Base-by-base conservation (phyloP, 148 eudicot species). In the Gaultheria prostrata region DNA sequence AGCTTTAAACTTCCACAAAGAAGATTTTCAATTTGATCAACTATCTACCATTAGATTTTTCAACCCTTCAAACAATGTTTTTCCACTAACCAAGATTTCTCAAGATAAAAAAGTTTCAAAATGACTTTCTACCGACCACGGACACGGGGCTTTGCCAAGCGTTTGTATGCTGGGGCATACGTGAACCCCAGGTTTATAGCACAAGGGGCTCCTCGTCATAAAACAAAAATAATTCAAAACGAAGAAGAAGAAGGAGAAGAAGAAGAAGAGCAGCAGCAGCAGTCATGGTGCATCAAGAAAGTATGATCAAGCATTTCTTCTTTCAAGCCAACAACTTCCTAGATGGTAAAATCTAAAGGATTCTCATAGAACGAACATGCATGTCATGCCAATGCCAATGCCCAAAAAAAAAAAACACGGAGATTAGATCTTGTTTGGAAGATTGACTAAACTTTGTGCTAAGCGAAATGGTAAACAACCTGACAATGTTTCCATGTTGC, bases 401-500 rank as follows among this genome's bases (percentile, higher is more conserved):
- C 35, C 18, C 43, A 71, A 17, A 33, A 71, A 32, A 71, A 71
- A 35, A 33, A 8, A 2, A 48, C 76, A 71, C 12, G 6, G 24
- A 20, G 14, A 8, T 81, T 17, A 12, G 8, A 67, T 48, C 83
- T 70, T 81, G 13, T 14, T 63, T 15, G 7, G n/a, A 50, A 80
- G 33, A 80, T n/a, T 61, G 54, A 67, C 32, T 21, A 59, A n/a
- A 18, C 8, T 43, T 46, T 20, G 18, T 57, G 71, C 10, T 33
- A 71, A 0, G 69, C 1, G 39, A 78, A 17, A 32, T 63, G 9
- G 48, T 21, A 11, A 11, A 80, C 73, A 48, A 94, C 99, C 95
- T 93, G 70, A 96, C 99, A 88, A 96, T 93, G 86, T 94, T 96
- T 21, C 87, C 94, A 89, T 96, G 99, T 77, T 94, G 93, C 99